Conservation (phyloP, 768 basidiomycete genomes). For the Melanogaster broomeanus region DNA sequence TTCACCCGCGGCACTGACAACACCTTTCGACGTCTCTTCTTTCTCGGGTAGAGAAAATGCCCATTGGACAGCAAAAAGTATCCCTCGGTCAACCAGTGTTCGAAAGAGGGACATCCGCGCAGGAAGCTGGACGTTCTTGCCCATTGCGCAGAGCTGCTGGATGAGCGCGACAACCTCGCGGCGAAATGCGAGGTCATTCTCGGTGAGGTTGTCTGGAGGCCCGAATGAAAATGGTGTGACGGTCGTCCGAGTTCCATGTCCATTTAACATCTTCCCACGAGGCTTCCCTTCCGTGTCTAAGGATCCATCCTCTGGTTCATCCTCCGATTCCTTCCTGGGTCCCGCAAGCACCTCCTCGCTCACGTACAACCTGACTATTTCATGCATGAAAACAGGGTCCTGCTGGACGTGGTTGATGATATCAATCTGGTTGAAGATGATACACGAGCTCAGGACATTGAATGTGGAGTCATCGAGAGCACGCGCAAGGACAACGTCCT, state of each 20-base stretch:
- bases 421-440: slow-evolving; percentile 99
- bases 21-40: slow-evolving; percentile 46
- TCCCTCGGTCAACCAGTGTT: slow-evolving; percentile 81
- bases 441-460: slow-evolving; percentile 94
- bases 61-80: slow-evolving; percentile 93
- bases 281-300: slow-evolving; percentile 41
- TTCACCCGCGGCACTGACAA: slow-evolving; percentile 85
- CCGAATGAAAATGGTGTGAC: slow-evolving; percentile 50
- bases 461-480: slow-evolving; percentile 95
- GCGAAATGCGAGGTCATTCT: slow-evolving; percentile 55
- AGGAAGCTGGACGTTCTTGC: slow-evolving; percentile 93
- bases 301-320: slow-evolving; percentile 28
- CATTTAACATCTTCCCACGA: slow-evolving; percentile 37
- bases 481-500: slow-evolving; percentile 96
- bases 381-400: slow-evolving; percentile 72
- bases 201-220: slow-evolving; percentile 56
- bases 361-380: slow-evolving; percentile 76
- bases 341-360: slow-evolving; percentile 64
- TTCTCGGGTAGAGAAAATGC: slow-evolving; percentile 73
- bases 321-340: slow-evolving; percentile 32
- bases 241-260: slow-evolving; percentile 26
- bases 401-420: slow-evolving; percentile 89
- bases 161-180: slow-evolving; percentile 84
- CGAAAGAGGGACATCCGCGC: slow-evolving; percentile 86
- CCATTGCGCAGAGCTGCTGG: slow-evolving; percentile 93